Evolutionary conservation across 805 yeast genomes (phyloP), one percentile per base, ranked within the genome.

Genomic region (Lachancea quebecensis): DNA sequence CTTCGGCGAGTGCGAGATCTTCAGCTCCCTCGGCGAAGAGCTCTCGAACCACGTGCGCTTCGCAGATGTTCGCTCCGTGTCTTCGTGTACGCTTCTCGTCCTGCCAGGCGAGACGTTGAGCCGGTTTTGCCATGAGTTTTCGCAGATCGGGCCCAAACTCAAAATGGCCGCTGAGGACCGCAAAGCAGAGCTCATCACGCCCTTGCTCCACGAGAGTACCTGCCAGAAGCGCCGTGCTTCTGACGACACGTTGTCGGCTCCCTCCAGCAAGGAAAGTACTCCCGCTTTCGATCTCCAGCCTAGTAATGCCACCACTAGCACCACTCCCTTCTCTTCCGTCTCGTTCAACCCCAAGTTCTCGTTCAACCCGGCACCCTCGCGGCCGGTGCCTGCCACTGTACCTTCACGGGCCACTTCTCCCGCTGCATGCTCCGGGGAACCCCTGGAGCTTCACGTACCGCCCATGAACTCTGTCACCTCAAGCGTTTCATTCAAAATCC

Each of bases 1-100:
- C 62, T 82, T 84, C 64, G 93, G 93, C 17, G 91, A 83, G 60
- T 80, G 83, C 81, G 76, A 86, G 0, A 84, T 83, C 53, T 62
- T 84, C 35, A 67, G 77, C 3, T 70, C 71, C 10, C 54, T 79
- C 16, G 62, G 68, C 18, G 58, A 65, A 38, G 55, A 57, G 12
- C 42, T 51, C 9, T 32, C 21, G 14, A 18, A 43, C 16, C 39
- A 47, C 3, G 54, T 65, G 7, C 64, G 90, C 51, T 74, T 81
- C 36, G 90, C 89, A 0, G 77, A 77, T 47, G 79, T 84, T 30
- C 68, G 89, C 48, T 71, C 88, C 0, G 74, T 81, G 10, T 67
- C 79, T 4, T 70, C 74, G 15, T 77, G 79, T 18, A 85, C 82
- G 46, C 70, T 82, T 36, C 65, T 84, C 41, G 78, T 80, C 11